Base-by-base conservation (phyloP, 2,329 filamentous ascomycete species). In the Dactylellina sp. region DNA sequence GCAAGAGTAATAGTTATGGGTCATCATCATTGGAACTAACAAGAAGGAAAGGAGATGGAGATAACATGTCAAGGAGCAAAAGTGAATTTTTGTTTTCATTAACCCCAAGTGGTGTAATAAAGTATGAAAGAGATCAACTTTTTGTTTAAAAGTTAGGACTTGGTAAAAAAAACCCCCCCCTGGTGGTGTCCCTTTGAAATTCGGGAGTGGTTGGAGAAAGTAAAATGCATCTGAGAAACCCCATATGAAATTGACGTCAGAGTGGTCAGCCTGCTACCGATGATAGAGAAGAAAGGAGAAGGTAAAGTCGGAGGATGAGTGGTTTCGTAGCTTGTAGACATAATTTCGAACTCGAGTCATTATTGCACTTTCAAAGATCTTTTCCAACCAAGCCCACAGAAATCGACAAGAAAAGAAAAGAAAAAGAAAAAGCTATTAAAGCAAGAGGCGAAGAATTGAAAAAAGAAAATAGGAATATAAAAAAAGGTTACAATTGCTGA, bases 401-500 rank as follows among this genome's bases (percentile, higher is more conserved):
- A 66, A 37, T 39, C 49, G 35, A 46, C 11, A 70, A 39, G 47
- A 47, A 24, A 40, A 47, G 22, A 24, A 57, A 18, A 25, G 44
- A 60, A 42, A 40, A 61, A 56, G 47, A 74, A 55, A 56, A 55
- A 66, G 61, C 53, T 55, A 74, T 66, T 66, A 74, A 66, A 74
- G 61, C 70, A 74, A 42, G 56, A 61, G 42, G 37, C 42, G 52
- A 47, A 53, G 63, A 68, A 60, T 57, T 50, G 60, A 50, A 65
- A 61, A 24, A 24, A 39, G 20, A 53, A 20, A 55, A 46, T 12
- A 55, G 25, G 28, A 46, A 53, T 53, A 50, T 39, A 47, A 47
- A 46, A 46, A 74, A 55, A 65, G 56, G 53, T 53, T 68, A 68
- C 63, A 68, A 61, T 49, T 65, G 61, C 56, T 74, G 70, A 74